A percentile compares a stretch with the other conserved stretches of the same genome.
Conservation (phyloP, 805 yeast genomes). For the Metschnikowia chrysomelidarum region DNA sequence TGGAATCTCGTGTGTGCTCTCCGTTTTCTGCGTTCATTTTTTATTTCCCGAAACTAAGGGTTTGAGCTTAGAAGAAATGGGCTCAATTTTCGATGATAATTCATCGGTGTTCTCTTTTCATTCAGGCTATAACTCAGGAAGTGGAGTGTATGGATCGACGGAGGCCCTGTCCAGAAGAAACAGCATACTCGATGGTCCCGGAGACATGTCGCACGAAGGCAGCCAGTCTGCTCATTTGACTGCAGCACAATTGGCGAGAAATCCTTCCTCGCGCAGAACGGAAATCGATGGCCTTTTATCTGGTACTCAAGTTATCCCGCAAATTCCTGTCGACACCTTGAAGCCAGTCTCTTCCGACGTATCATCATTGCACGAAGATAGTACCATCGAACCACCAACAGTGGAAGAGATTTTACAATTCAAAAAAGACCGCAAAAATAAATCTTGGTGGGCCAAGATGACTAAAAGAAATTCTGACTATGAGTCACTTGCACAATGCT, state of each 20-base stretch:
- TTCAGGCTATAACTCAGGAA: slow-evolving; percentile 24
- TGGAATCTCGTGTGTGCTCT: slow-evolving; percentile 70
- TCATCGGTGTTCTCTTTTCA: slow-evolving; percentile 44
- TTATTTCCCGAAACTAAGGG: slow-evolving; percentile 92
- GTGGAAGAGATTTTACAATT: slow-evolving; percentile 16
- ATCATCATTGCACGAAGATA: slow-evolving; percentile 14
- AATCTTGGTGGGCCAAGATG: slow-evolving; percentile 12
- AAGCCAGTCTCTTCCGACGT: slow-evolving; percentile 19
- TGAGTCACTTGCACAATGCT: slow-evolving; percentile 6
- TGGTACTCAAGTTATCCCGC: slow-evolving; percentile 25
- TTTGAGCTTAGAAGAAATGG: slow-evolving; percentile 87
- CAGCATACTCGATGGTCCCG: slow-evolving; percentile 4
- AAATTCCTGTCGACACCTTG: slow-evolving; percentile 9
- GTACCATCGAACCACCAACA: slow-evolving; percentile 19
- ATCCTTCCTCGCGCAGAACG: slow-evolving; percentile 30
- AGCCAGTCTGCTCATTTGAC: slow-evolving; percentile 16
- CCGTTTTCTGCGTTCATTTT: slow-evolving; percentile 68
- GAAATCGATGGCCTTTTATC: slow-evolving; percentile 32
- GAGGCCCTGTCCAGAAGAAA: slow-evolving; percentile 13
- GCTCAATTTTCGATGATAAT: slow-evolving; percentile 73
- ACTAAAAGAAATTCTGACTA: slow-evolving; percentile 5
- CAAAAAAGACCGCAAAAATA: slow-evolving; percentile 5
- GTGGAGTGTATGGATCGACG: slow-evolving; percentile 14
- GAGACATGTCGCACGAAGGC: slow-evolving; percentile 8
- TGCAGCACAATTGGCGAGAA: slow-evolving; percentile 46